Base-by-base conservation (phyloP, 1,139 yeast genomes). In the Kurtzmaniella natalensis region DNA sequence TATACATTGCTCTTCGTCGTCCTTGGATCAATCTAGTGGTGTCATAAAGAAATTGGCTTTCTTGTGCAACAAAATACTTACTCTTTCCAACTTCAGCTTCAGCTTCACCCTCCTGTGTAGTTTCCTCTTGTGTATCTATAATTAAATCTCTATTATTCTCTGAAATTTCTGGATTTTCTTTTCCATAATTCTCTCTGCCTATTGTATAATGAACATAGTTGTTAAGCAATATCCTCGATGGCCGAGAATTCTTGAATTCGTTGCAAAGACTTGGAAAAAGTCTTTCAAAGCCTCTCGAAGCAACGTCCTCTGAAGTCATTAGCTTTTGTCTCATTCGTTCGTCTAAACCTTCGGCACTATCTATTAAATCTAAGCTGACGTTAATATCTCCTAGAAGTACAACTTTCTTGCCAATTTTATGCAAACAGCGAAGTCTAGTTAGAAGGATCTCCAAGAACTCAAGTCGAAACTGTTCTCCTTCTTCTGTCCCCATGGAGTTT, bases 351-450 rank as follows among this genome's bases (percentile, higher is more conserved):
- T 85, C 95, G 1, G 94, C 96, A 41, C 81, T 78, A 51, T 92
- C 98, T 7, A 85, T 80, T 32, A 85, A 59, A 52, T 87, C 92
- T 13, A 87, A 64, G 8, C 88, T 68, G 1, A 89, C 81, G 51
- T 92, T 92, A 14, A 92, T 69, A 51, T 92, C 98, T 2, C 98
- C 98, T 76, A 88, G 68, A 1, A 92, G 59, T 1, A 92, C 61
- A 2, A 92, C 87, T 18, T 76, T 62, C 46, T 81, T 83, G 0
- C 87, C 88, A 38, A 61, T 32, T 3, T 48, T 46, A 19, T 37
- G 37, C 34, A 89, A 62, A 28, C 70, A 70, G 26, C 72, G 59
- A 15, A 87, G 72, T 35, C 98, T 64, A 33, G 66, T 55, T 31
- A 87, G 72, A 33, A 92, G 53, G 1, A 73, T 57, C 13, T 64